phyloP scores from a whole-genome alignment of 352 stramenopile genomes.

The Globisporangium alternatum region DNA sequence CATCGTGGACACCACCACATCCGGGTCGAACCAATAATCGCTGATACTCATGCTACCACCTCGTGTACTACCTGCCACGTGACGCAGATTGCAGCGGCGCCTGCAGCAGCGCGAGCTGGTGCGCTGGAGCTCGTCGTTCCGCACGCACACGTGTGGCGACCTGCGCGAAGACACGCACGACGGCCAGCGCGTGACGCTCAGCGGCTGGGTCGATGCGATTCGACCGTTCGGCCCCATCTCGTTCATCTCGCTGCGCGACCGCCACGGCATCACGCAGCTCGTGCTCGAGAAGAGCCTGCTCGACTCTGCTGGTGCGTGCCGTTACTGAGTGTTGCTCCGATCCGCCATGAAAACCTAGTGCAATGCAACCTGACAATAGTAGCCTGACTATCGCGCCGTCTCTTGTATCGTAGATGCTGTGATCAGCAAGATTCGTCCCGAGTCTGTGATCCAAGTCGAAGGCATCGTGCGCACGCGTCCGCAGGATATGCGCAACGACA shows the following conservation, averaged over 20 bases:
- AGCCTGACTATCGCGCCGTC: neutral
- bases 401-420: constrained; percentile 25
- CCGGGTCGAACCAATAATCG: neutral
- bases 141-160: constrained; percentile 74
- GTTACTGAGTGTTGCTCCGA: neutral
- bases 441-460: constrained; percentile 66
- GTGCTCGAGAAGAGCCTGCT: constrained; percentile 67
- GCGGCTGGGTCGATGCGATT: constrained; percentile 79
- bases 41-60: no score
- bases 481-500: constrained; percentile 64
- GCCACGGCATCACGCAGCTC: constrained; percentile 76
- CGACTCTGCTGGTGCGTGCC: constrained; percentile 27
- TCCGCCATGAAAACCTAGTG: neutral
- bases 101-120: constrained; percentile 9
- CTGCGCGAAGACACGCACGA: constrained; percentile 42
- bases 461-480: constrained; percentile 59
- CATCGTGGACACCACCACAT: neutral
- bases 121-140: constrained; percentile 34
- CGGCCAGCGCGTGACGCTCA: constrained; percentile 61
- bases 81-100: constrained; percentile 20
- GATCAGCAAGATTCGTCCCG: constrained; percentile 55
- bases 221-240: constrained; percentile 73
- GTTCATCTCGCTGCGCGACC: constrained; percentile 82
- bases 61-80: neutral
- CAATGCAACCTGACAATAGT: neutral